Percentiles rank a stretch among this genome's conserved stretches.
These are phyloP conservation scores for Quillaja saponaria DNA, from an alignment of 306 rosid species.

Conservation along the genomic window DNA sequence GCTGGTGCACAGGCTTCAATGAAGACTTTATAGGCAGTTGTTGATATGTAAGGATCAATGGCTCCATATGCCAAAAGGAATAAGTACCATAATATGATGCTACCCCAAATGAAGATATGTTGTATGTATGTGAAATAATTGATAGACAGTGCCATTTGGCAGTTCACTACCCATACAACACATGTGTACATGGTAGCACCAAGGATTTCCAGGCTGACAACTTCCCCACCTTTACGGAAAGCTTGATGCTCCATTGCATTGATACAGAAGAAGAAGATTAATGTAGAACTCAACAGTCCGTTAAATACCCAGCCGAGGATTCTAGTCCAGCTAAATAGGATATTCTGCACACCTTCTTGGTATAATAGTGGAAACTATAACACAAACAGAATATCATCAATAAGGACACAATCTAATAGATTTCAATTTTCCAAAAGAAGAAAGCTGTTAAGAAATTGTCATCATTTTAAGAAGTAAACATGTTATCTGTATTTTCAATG, in stretches of 20 bases:
- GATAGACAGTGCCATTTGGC: slow-evolving; percentile 92
- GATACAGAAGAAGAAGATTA: slow-evolving; percentile 79
- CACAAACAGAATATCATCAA: slow-evolving; percentile 1
- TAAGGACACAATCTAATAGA: not conserved
- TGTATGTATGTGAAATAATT: slow-evolving; percentile 83
- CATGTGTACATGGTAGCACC: slow-evolving; percentile 89
- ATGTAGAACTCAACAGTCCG: slow-evolving; percentile 56
- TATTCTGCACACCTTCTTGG: slow-evolving; percentile 92
- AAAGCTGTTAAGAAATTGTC: slow-evolving; percentile 23
- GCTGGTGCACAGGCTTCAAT: slow-evolving; percentile 90
- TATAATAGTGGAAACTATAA: slow-evolving; percentile 85
- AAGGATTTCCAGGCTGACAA: slow-evolving; percentile 58
- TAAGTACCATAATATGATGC: slow-evolving; percentile 73
- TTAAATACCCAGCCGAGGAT: slow-evolving; percentile 73
- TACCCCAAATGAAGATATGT: slow-evolving; percentile 92
- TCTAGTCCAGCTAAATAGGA: slow-evolving; percentile 84
- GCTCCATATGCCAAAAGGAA: slow-evolving; percentile 93
- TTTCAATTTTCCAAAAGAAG: slow-evolving; percentile 3
- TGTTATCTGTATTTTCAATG: not conserved
- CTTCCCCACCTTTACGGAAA: slow-evolving; percentile 80
- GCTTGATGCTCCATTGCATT: slow-evolving; percentile 64
- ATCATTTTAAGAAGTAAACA: not conserved
- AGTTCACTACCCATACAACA: slow-evolving; percentile 89
- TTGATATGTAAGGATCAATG: slow-evolving; percentile 58
- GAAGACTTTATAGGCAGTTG: slow-evolving; percentile 87